Evolutionary conservation across 495 filamentous ascomycete genomes (phyloP).

Genomic region (Lentithecium fluviatile): DNA sequence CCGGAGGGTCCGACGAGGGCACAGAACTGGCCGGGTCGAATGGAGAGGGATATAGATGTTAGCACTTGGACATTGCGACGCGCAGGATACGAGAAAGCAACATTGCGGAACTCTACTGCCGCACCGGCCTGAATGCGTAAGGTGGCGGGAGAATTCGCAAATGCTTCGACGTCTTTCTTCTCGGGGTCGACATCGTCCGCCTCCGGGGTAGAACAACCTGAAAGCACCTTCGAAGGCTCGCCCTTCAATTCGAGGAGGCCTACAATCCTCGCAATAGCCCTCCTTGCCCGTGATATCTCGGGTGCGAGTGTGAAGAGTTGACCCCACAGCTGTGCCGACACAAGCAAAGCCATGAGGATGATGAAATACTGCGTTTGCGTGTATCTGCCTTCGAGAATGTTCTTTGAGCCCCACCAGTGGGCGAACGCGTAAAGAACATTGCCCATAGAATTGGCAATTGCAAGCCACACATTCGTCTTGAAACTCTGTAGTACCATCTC

Average conservation of each 20-base stretch:
- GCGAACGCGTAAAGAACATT: constrained; percentile 75
- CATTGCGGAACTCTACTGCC: constrained; percentile 52
- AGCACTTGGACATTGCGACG: constrained; percentile 48
- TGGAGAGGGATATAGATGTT: constrained; percentile 44
- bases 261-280: constrained; percentile 54
- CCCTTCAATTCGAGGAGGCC: constrained; percentile 33
- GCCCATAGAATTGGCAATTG: constrained; percentile 53
- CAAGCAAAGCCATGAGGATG: constrained; percentile 75
- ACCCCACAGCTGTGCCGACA: constrained; percentile 79
- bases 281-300: constrained; percentile 85
- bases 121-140: constrained; percentile 2
- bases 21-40: constrained; percentile 51
- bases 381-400: constrained; percentile 67
- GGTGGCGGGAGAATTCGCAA: constrained; percentile 51
- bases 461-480: constrained; percentile 54
- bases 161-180: constrained; percentile 72
- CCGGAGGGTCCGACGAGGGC: constrained; percentile 62
- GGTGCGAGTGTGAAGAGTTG: constrained; percentile 80
- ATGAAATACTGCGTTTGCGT: constrained; percentile 81
- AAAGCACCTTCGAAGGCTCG: not conserved
- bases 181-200: constrained; percentile 74
- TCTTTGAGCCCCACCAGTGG: constrained; percentile 86
- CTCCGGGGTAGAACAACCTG: constrained; percentile 51
- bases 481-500: constrained; percentile 51
- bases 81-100: constrained; percentile 58